These are phyloP conservation scores for Fonsecaea erecta DNA, from an alignment of 2,329 filamentous ascomycete genomes.

Conservation along the genomic window DNA sequence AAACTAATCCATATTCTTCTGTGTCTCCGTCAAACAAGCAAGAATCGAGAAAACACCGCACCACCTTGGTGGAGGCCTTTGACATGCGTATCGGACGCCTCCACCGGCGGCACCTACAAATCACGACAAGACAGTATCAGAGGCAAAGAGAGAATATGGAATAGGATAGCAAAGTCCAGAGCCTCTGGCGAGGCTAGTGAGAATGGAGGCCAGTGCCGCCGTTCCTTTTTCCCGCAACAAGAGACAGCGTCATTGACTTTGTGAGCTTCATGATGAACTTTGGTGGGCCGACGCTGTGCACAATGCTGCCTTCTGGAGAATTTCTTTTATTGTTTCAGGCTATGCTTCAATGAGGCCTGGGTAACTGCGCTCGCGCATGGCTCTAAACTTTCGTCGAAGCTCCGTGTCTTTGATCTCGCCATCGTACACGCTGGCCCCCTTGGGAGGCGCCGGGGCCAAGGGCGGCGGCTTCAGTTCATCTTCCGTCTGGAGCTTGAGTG, in stretches of 20 bases:
- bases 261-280: no score
- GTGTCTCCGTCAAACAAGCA: not conserved
- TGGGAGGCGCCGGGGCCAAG: slow-evolving; percentile 21
- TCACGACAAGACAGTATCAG: not conserved
- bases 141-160: no score
- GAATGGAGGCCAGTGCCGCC: not conserved
- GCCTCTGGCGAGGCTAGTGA: no score
- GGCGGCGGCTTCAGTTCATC: slow-evolving; percentile 22
- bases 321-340: not conserved
- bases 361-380: slow-evolving; percentile 5
- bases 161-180: no score
- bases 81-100: not conserved
- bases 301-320: no score
- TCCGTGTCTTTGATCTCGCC: slow-evolving; percentile 9
- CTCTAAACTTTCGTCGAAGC: slow-evolving; percentile 12
- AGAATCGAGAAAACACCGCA: not conserved
- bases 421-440: slow-evolving; percentile 24
- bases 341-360: not conserved
- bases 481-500: slow-evolving; percentile 15
- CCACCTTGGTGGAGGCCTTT: not conserved
- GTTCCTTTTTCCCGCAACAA: not conserved
- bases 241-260: no score
- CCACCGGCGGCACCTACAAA: not conserved
- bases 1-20: not conserved
- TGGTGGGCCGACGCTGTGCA: no score